phyloP scores from a whole-genome alignment of 129 eudicot species.

The Artemisia argyi region DNA sequence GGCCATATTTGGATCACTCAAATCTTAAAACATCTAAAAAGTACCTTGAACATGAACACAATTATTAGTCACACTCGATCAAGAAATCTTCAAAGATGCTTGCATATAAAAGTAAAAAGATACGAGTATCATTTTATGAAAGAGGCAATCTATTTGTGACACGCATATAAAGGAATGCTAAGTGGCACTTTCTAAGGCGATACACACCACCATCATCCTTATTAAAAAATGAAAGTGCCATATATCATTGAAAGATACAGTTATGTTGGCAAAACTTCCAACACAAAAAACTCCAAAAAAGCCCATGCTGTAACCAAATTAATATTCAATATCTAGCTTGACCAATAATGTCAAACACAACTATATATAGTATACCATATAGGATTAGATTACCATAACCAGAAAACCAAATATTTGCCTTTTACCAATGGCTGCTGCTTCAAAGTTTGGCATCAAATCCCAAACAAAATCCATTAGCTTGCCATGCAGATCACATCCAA shows the following conservation, averaged over 20 bases:
- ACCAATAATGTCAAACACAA: conserved; percentile 20
- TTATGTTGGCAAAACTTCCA: conserved; percentile 23
- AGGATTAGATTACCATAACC: conserved; percentile 15
- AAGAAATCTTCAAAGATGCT: conserved; percentile 10
- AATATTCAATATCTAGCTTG: background rate
- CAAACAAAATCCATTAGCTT: conserved; percentile 51
- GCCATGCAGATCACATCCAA: conserved; percentile 53
- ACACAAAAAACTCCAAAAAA: background rate
- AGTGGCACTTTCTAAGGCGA: conserved; percentile 12
- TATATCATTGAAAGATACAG: conserved; percentile 10
- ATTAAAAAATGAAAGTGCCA: background rate
- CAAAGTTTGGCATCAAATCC: conserved; percentile 22
- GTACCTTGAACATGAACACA: conserved; percentile 3
- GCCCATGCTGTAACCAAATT: background rate
- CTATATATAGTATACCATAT: conserved; percentile 13
- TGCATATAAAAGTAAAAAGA: conserved; percentile 12
- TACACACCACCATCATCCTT: background rate
- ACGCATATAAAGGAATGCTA: conserved; percentile 9
- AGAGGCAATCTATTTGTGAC: conserved; percentile 16
- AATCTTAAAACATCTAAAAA: background rate
- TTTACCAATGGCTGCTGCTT: conserved; percentile 36
- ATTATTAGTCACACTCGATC: background rate
- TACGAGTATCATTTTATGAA: conserved; percentile 10
- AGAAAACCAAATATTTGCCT: background rate
- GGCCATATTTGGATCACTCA: too few species aligned